These are phyloP conservation scores for Penicillium fuscoglaucum DNA, from an alignment of 2,329 filamentous ascomycete genomes.

Conservation along the genomic window DNA sequence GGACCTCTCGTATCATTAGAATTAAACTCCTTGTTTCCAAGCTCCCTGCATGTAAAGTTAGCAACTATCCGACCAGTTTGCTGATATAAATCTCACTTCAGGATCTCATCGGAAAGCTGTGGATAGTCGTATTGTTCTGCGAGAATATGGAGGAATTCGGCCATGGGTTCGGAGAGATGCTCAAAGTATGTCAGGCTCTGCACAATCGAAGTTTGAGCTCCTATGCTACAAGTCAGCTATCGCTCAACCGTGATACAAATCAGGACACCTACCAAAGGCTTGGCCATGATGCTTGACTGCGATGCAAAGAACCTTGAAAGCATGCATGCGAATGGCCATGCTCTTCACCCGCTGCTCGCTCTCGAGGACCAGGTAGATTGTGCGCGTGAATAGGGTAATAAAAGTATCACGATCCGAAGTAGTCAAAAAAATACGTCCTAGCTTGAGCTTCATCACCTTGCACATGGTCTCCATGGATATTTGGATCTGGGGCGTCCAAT, in stretches of 20 bases:
- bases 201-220: constrained; percentile 95
- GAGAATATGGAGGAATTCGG: constrained; percentile 93
- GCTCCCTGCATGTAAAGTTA: constrained; percentile 57
- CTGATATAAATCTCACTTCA: constrained; percentile 51
- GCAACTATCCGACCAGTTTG: constrained; percentile 16
- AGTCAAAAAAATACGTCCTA: constrained; percentile 90
- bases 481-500: constrained; percentile 84
- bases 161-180: constrained; percentile 98
- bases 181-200: constrained; percentile 98
- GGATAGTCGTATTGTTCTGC: constrained; percentile 97
- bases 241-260: not conserved
- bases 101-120: constrained; percentile 87
- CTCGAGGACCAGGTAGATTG: constrained; percentile 90
- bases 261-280: constrained; percentile 70
- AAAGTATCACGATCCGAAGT: constrained; percentile 97
- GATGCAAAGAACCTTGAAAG: constrained; percentile 94
- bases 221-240: constrained; percentile 48
- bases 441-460: constrained; percentile 89
- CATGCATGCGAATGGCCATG: constrained; percentile 88
- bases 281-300: constrained; percentile 98
- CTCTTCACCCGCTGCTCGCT: constrained; percentile 90
- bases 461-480: constrained; percentile 90
- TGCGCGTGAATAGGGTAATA: constrained; percentile 84
- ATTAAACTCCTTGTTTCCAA: constrained; percentile 98
- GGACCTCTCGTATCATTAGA: constrained; percentile 93